Conservation (phyloP, 2,329 filamentous ascomycete species). For the Beauveria pseudobassiana region DNA sequence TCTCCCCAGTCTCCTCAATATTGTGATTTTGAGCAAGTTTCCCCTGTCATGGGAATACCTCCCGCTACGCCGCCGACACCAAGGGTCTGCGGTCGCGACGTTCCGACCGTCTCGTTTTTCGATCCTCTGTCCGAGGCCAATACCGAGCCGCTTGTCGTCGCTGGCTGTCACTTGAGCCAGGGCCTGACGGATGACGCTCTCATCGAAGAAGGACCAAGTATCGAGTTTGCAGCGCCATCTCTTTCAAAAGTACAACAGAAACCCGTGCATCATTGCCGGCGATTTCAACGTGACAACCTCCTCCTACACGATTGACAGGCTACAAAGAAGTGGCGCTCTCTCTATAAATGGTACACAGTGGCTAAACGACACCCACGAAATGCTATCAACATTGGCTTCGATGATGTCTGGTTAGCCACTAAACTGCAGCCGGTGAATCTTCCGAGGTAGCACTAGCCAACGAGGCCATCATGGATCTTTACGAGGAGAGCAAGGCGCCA, state of each 20-base stretch:
- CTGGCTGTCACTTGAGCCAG: conserved; percentile 53
- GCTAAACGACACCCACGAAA: conserved; percentile 38
- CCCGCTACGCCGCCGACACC: conserved; percentile 47
- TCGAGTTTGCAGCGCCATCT: conserved; percentile 42
- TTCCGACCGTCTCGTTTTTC: conserved; percentile 19
- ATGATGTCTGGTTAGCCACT: conserved; percentile 45
- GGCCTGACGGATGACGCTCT: conserved; percentile 51
- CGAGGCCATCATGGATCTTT: conserved; percentile 27
- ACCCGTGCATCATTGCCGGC: conserved; percentile 51
- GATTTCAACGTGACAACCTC: conserved; percentile 61
- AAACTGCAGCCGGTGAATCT: conserved; percentile 34
- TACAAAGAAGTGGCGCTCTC: conserved; percentile 45
- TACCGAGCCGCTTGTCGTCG: conserved; percentile 34
- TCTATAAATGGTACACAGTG: conserved; percentile 37
- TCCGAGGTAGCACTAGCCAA: conserved; percentile 17
- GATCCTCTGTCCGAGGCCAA: conserved; percentile 32
- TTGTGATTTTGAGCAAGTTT: conserved; percentile 50
- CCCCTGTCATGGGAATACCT: conserved; percentile 49
- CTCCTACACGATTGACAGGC: conserved; percentile 43
- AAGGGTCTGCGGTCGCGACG: conserved; percentile 45
- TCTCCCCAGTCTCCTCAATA: conserved; percentile 52
- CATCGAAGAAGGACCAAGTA: conserved; percentile 49
- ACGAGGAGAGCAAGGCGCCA: conserved; percentile 55
- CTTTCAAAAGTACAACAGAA: conserved; percentile 27
- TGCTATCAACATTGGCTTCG: conserved; percentile 38